phyloP scores from a whole-genome alignment of 805 yeast genomes.

The Kodamaea neixiangensis region DNA sequence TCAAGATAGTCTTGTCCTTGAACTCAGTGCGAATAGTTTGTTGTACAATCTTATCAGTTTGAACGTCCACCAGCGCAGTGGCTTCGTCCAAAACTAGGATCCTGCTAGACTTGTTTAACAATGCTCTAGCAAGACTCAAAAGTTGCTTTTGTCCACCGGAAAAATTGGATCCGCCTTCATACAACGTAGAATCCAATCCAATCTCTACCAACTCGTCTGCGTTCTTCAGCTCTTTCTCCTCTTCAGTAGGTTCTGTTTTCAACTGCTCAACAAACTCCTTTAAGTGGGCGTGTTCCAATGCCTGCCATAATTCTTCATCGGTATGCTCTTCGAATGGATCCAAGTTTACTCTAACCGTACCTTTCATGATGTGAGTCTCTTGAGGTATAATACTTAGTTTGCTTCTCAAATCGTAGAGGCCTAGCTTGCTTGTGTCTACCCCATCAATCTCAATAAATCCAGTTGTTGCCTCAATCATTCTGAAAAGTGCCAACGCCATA shows the following conservation, averaged over 20 bases:
- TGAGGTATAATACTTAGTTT: constrained; percentile 90
- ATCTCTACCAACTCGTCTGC: neutral
- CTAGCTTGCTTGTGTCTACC: too few relatives aligned
- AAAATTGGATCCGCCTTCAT: constrained; percentile 82
- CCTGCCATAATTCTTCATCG: constrained; percentile 82
- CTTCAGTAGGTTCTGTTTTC: constrained; percentile 13
- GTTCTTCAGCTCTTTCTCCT: too few relatives aligned
- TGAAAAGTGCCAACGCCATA: constrained; percentile 76
- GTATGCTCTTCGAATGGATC: constrained; percentile 73
- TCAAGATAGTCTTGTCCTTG: constrained; percentile 74
- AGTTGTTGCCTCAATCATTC: too few relatives aligned
- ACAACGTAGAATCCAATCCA: constrained; percentile 31
- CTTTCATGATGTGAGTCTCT: constrained; percentile 90
- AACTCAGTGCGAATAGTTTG: constrained; percentile 76
- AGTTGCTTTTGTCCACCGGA: constrained; percentile 89
- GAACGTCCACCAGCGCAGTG: constrained; percentile 80
- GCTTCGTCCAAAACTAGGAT: constrained; percentile 30
- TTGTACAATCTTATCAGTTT: constrained; percentile 86
- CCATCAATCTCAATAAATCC: too few relatives aligned
- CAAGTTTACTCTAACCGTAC: constrained; percentile 77
- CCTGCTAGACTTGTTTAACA: constrained; percentile 46
- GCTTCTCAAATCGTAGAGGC: constrained; percentile 75
- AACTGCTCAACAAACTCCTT: too few relatives aligned
- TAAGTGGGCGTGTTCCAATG: too few relatives aligned
- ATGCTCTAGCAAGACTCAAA: constrained; percentile 79